Evolutionary conservation across 495 filamentous ascomycete species (phyloP).

Genomic region (Podospora pseudocomata): DNA sequence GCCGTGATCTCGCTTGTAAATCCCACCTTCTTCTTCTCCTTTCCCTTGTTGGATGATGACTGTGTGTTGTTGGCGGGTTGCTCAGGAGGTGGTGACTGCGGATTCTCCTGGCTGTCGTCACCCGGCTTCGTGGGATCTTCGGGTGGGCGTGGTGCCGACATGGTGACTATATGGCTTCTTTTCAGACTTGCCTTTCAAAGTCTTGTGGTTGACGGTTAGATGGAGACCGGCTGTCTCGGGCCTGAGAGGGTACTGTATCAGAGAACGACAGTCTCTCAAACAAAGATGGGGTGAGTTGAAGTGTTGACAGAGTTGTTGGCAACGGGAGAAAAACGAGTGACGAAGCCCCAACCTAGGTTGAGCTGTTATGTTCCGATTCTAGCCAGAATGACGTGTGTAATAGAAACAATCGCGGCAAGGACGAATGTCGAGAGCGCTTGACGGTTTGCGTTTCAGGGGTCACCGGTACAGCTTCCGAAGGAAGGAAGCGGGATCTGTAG

Average conservation of each 20-base stretch:
- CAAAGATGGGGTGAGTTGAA: background rate
- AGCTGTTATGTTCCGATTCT: background rate
- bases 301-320: background rate
- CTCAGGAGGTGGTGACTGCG: background rate
- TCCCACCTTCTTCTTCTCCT: constrained; percentile 35
- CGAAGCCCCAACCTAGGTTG: background rate
- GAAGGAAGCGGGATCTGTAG: background rate
- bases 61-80: background rate
- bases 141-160: constrained; percentile 18
- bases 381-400: background rate
- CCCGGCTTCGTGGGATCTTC: background rate
- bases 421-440: background rate
- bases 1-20: constrained; percentile 17
- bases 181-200: background rate
- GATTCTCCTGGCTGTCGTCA: background rate
- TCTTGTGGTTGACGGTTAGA: background rate
- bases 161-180: background rate
- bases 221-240: background rate
- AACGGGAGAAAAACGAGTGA: background rate
- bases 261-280: background rate
- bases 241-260: background rate
- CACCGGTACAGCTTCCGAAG: background rate
- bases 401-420: background rate
- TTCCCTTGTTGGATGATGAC: constrained; percentile 18
- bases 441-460: background rate